phyloP scores from a whole-genome alignment of 1,139 yeast genomes.

The Pichia sp. region DNA sequence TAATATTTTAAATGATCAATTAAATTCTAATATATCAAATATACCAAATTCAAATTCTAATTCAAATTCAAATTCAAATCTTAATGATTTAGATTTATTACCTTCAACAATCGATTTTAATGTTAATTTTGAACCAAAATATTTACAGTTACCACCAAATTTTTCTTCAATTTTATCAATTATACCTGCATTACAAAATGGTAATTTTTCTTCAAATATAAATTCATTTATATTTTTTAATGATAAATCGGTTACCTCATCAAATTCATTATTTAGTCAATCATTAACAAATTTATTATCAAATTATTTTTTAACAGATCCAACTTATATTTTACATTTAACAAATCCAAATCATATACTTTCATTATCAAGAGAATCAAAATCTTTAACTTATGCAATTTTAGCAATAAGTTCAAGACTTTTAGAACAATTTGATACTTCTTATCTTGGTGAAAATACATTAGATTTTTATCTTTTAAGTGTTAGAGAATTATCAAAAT shows the following conservation, averaged over 20 bases:
- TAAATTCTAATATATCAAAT: too few species aligned
- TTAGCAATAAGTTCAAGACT: slow-evolving; percentile 28
- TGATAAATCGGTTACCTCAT: slow-evolving; percentile 12
- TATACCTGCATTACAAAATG: slow-evolving; percentile 11
- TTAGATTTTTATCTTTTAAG: slow-evolving; percentile 25
- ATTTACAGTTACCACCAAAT: slow-evolving; percentile 8
- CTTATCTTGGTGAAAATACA: slow-evolving; percentile 24
- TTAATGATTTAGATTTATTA: not conserved
- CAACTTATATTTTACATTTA: slow-evolving; percentile 12
- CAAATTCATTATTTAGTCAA: slow-evolving; percentile 7
- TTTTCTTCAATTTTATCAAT: slow-evolving; percentile 13
- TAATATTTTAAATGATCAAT: not conserved
- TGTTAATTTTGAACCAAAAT: slow-evolving; percentile 3
- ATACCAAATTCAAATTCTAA: too few species aligned
- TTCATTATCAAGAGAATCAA: slow-evolving; percentile 21
- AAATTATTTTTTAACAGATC: slow-evolving; percentile 22
- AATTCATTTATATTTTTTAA: slow-evolving; percentile 12
- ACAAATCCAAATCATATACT: slow-evolving; percentile 12
- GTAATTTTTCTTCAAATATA: slow-evolving; percentile 7
- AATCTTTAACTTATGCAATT: slow-evolving; percentile 26
- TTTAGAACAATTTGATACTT: slow-evolving; percentile 21
- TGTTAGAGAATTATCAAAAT: slow-evolving; percentile 22
- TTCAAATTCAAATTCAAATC: not conserved
- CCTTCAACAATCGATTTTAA: not conserved
- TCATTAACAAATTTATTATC: slow-evolving; percentile 12